phyloP scores from a whole-genome alignment of 1,284 basidiomycete genomes.

The Sporisorium scitamineum region DNA sequence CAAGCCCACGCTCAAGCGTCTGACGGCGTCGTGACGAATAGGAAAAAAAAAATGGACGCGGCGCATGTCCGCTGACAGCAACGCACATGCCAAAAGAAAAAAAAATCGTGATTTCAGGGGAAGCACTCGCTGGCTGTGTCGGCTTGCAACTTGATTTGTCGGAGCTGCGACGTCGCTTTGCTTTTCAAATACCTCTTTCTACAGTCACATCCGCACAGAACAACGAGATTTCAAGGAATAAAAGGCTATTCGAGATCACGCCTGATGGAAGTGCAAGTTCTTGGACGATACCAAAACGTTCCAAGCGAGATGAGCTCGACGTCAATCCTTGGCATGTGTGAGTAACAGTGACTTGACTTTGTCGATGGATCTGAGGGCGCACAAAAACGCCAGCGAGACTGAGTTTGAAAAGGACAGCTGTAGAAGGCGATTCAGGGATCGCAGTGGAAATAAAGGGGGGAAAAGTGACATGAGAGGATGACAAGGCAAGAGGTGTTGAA shows the following conservation, averaged over 20 bases:
- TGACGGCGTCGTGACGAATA: too few species aligned
- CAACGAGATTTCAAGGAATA: neutral
- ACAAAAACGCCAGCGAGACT: neutral
- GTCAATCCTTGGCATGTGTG: slow-evolving; percentile 7
- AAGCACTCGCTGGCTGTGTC: neutral
- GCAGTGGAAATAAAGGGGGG: neutral
- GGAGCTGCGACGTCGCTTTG: slow-evolving; percentile 15
- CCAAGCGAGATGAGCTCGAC: neutral
- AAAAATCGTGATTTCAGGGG: neutral
- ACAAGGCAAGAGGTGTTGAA: neutral
- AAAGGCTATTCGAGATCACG: neutral
- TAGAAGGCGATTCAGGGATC: neutral
- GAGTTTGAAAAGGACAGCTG: neutral
- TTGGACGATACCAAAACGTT: neutral
- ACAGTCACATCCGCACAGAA: neutral
- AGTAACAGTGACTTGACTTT: neutral
- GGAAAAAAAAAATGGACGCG: neutral
- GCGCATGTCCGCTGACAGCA: slow-evolving; percentile 30
- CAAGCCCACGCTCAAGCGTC: neutral
- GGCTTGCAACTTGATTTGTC: neutral
- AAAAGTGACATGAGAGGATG: neutral
- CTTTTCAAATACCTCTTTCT: neutral
- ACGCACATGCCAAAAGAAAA: slow-evolving; percentile 10
- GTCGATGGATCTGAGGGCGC: neutral
- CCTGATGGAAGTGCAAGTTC: neutral